Conservation (phyloP, 768 basidiomycete genomes). For the Russula compacta region DNA sequence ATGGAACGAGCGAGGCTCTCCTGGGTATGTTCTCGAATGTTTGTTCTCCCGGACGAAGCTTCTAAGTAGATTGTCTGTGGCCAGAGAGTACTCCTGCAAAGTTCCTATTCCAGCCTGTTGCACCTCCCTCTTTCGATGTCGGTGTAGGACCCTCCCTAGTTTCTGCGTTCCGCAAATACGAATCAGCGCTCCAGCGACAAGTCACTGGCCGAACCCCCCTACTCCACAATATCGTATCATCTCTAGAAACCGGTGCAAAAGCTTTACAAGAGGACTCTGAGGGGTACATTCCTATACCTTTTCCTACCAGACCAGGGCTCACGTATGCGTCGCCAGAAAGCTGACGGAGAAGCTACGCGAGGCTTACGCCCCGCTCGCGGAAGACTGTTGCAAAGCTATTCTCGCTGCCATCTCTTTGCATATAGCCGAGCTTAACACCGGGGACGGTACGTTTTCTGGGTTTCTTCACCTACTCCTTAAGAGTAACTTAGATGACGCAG, state of each 20-base stretch:
- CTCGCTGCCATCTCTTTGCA: slow-evolving; percentile 3
- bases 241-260: slow-evolving; percentile 51
- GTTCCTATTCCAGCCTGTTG: slow-evolving; percentile 47
- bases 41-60: neutral
- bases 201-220: slow-evolving; percentile 56
- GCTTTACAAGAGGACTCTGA: slow-evolving; percentile 51
- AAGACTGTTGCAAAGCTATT: slow-evolving; percentile 6
- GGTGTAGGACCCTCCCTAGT: slow-evolving; percentile 31
- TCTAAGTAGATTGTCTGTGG: slow-evolving; percentile 5
- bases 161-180: slow-evolving; percentile 53
- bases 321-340: slow-evolving; percentile 46
- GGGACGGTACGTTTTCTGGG: neutral
- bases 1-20: slow-evolving; percentile 22
- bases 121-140: slow-evolving; percentile 37
- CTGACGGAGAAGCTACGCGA: slow-evolving; percentile 40
- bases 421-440: slow-evolving; percentile 4
- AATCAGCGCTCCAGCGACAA: slow-evolving; percentile 48
- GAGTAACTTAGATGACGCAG: neutral
- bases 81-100: slow-evolving; percentile 45
- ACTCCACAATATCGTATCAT: slow-evolving; percentile 47
- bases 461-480: too few relatives aligned
- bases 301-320: neutral
- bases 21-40: slow-evolving; percentile 24
- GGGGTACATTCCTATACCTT: neutral
- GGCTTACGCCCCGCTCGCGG: slow-evolving; percentile 15